Conservation (phyloP, 495 filamentous ascomycete species). For the Elaphomyces granulatus region DNA sequence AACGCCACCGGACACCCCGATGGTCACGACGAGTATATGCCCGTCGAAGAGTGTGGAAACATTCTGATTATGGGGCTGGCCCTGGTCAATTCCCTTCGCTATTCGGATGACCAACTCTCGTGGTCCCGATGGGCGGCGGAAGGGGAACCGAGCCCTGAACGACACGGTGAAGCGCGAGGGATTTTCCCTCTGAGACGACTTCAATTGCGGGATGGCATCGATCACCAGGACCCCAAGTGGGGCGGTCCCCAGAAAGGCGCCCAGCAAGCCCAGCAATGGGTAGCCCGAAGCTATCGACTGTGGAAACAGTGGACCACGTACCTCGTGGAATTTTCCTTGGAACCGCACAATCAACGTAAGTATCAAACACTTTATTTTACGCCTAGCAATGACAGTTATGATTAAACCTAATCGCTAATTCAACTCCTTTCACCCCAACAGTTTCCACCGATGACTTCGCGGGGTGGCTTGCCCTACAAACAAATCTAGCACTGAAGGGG, state of each 20-base stretch:
- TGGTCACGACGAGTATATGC: conserved; percentile 90
- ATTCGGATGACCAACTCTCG: conserved; percentile 43
- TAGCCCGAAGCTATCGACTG: conserved; percentile 52
- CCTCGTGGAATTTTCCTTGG: conserved; percentile 70
- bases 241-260: conserved; percentile 34
- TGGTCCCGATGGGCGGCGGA: conserved; percentile 35
- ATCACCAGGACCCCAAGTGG: conserved; percentile 38
- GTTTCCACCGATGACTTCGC: conserved; percentile 93
- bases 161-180: conserved; percentile 11
- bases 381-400: too few species aligned
- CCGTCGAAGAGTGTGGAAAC: conserved; percentile 90
- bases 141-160: conserved; percentile 12
- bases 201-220: conserved; percentile 30
- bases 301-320: conserved; percentile 94
- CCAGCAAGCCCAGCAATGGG: conserved; percentile 40
- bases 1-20: conserved; percentile 85
- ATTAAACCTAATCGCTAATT: too few species aligned
- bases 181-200: conserved; percentile 31
- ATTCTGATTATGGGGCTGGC: conserved; percentile 93
- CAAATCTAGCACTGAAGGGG: conserved; percentile 85
- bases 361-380: conserved; percentile 69
- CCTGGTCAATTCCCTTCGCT: conserved; percentile 64
- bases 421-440: conserved; percentile 5
- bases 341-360: conserved; percentile 69
- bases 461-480: conserved; percentile 82